Conservation (phyloP, 2,329 filamentous ascomycete genomes). For the Pseudocercospora ulei region DNA sequence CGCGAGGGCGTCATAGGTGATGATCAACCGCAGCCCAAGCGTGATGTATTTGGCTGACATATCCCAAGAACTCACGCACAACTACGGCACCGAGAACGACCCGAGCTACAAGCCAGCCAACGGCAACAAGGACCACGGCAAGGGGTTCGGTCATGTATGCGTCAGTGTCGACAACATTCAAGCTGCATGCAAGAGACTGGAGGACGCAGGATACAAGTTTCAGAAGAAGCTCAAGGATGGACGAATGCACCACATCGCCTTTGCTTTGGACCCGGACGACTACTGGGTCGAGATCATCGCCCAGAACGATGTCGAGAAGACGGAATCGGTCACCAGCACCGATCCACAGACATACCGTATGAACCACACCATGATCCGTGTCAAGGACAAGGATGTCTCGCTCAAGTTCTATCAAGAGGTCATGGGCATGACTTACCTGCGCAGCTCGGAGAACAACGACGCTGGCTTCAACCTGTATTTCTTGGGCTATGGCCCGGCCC, state of each 20-base stretch:
- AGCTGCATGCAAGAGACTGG: slow-evolving; percentile 77
- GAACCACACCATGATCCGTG: slow-evolving; percentile 90
- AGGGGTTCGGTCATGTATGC: slow-evolving; percentile 75
- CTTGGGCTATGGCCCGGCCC: slow-evolving; percentile 57
- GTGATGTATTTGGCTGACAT: too few relatives aligned
- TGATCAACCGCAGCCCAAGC: too few relatives aligned
- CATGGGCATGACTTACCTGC: slow-evolving; percentile 76
- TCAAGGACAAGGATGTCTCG: slow-evolving; percentile 54
- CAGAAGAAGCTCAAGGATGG: slow-evolving; percentile 92
- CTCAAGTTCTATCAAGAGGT: slow-evolving; percentile 56
- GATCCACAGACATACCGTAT: slow-evolving; percentile 59
- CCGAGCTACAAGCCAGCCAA: slow-evolving; percentile 70
- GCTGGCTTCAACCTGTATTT: slow-evolving; percentile 87
- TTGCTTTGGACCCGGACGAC: slow-evolving; percentile 3
- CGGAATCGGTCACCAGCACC: slow-evolving; percentile 61
- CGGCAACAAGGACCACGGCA: slow-evolving; percentile 81
- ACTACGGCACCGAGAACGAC: slow-evolving; percentile 83
- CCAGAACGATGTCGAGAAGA: slow-evolving; percentile 60
- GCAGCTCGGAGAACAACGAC: slow-evolving; percentile 58
- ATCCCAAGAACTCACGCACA: slow-evolving; percentile 71
- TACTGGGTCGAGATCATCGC: slow-evolving; percentile 66
- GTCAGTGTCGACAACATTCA: slow-evolving; percentile 62
- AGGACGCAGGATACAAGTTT: slow-evolving; percentile 83
- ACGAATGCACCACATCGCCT: slow-evolving; percentile 71
- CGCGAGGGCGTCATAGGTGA: slow-evolving; percentile 65